Conservation (phyloP, 108 stramenopile species). For the Cyclostephanos tholiformis region DNA sequence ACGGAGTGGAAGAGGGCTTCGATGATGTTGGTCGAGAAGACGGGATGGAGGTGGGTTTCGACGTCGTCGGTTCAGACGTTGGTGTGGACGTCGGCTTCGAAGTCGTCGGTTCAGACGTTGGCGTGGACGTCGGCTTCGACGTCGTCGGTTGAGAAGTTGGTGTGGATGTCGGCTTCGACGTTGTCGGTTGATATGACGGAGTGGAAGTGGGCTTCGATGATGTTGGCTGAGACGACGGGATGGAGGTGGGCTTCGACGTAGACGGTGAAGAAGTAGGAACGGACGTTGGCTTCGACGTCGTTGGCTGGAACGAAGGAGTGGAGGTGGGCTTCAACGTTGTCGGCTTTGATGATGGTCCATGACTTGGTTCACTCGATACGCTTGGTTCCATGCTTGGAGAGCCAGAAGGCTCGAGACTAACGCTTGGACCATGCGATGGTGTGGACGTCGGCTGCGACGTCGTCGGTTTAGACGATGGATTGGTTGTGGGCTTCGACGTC, state of each 20-base stretch:
- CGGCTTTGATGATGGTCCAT: background rate
- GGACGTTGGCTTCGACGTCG: background rate
- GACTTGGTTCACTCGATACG: background rate
- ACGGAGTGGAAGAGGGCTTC: too few species aligned
- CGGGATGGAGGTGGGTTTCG: background rate
- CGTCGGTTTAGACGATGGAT: background rate
- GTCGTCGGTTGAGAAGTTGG: conserved; percentile 11
- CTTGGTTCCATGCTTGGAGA: too few species aligned
- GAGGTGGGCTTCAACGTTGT: background rate
- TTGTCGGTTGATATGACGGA: conserved; percentile 16
- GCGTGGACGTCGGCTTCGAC: background rate
- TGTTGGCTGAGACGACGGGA: conserved; percentile 14
- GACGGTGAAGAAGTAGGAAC: background rate
- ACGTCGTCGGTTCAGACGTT: background rate
- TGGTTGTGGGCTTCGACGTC: background rate
- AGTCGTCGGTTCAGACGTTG: background rate
- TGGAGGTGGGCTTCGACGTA: background rate
- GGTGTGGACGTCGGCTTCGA: background rate
- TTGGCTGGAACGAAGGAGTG: background rate
- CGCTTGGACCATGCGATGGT: background rate
- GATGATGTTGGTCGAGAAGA: background rate
- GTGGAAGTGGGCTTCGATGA: conserved; percentile 12
- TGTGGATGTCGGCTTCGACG: conserved; percentile 3
- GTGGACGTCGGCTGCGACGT: too few species aligned
- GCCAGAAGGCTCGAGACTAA: background rate